Conservation (phyloP, 176 grass and related monocot genomes). For the Avena insularis region DNA sequence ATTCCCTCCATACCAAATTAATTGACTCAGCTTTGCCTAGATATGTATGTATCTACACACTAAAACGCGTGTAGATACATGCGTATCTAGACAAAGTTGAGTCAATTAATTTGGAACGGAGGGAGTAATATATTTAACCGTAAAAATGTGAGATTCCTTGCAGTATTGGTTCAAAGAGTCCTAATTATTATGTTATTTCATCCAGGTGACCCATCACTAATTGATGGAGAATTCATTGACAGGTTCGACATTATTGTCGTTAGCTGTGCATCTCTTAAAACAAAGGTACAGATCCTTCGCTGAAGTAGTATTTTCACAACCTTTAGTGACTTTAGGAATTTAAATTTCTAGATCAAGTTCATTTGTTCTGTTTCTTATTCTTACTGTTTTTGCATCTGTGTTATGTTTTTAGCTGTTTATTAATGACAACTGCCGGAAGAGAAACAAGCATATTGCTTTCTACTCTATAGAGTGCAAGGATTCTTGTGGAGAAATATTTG, state of each 20-base stretch:
- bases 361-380: not conserved
- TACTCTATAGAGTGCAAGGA: slow-evolving; percentile 83
- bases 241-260: slow-evolving; percentile 92
- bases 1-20: too few relatives aligned
- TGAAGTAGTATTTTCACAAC: slow-evolving; percentile 17
- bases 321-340: not conserved
- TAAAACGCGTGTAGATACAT: too few relatives aligned
- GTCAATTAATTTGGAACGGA: too few relatives aligned
- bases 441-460: slow-evolving; percentile 84
- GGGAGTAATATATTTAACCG: not conserved
- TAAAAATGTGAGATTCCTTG: not conserved
- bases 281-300: slow-evolving; percentile 66
- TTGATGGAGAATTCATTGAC: slow-evolving; percentile 78
- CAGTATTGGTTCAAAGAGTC: not conserved
- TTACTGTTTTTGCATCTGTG: slow-evolving; percentile 36
- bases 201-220: slow-evolving; percentile 77
- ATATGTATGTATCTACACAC: too few relatives aligned
- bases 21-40: too few relatives aligned
- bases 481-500: slow-evolving; percentile 98
- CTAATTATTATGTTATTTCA: slow-evolving; percentile 41
- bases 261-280: slow-evolving; percentile 67
- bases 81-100: too few relatives aligned
- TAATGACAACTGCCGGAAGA: slow-evolving; percentile 83
- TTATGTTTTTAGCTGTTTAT: slow-evolving; percentile 62
- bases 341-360: not conserved